Percentiles rank a stretch among this genome's conserved stretches.
Evolutionary conservation across 768 basidiomycete species (phyloP).

Genomic region (Naganishia antarctica): DNA sequence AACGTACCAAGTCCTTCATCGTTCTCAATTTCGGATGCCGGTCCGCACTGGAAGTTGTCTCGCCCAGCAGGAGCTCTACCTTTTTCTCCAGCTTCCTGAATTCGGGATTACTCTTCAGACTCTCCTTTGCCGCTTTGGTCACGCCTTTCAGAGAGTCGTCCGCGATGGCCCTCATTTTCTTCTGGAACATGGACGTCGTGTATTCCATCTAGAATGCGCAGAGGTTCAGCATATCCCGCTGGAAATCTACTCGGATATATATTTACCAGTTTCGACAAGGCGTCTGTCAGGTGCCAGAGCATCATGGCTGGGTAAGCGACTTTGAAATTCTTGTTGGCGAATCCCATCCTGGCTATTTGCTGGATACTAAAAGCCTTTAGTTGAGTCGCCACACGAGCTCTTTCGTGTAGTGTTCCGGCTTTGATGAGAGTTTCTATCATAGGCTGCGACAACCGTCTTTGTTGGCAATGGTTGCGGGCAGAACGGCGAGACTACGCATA

Average conservation of each 20-base stretch:
- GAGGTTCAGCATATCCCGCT: neutral
- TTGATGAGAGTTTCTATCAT: slow-evolving; percentile 39
- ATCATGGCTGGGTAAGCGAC: slow-evolving; percentile 50
- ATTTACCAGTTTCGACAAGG: slow-evolving; percentile 80
- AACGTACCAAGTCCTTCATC: slow-evolving; percentile 18
- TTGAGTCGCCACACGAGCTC: slow-evolving; percentile 4
- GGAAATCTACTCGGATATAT: neutral
- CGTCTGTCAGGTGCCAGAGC: slow-evolving; percentile 64
- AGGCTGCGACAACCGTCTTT: slow-evolving; percentile 33
- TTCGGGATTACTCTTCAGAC: slow-evolving; percentile 22
- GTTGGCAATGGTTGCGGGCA: neutral
- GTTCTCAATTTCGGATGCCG: slow-evolving; percentile 22
- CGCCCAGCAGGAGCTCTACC: slow-evolving; percentile 32
- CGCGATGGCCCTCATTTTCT: slow-evolving; percentile 56
- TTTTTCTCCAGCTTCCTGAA: slow-evolving; percentile 51
- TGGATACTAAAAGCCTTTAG: slow-evolving; percentile 59
- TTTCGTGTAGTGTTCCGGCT: slow-evolving; percentile 37
- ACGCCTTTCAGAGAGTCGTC: slow-evolving; percentile 64
- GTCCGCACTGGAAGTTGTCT: slow-evolving; percentile 5
- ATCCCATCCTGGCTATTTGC: neutral
- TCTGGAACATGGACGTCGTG: slow-evolving; percentile 72
- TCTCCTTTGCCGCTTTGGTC: slow-evolving; percentile 51
- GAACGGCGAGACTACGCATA: slow-evolving; percentile 39
- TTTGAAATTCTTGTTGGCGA: slow-evolving; percentile 17
- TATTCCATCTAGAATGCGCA: slow-evolving; percentile 65